A percentile compares a stretch with the other conserved stretches of the same genome.
phyloP scores from a whole-genome alignment of 1,284 basidiomycete genomes.

The Tilletia setariae region DNA sequence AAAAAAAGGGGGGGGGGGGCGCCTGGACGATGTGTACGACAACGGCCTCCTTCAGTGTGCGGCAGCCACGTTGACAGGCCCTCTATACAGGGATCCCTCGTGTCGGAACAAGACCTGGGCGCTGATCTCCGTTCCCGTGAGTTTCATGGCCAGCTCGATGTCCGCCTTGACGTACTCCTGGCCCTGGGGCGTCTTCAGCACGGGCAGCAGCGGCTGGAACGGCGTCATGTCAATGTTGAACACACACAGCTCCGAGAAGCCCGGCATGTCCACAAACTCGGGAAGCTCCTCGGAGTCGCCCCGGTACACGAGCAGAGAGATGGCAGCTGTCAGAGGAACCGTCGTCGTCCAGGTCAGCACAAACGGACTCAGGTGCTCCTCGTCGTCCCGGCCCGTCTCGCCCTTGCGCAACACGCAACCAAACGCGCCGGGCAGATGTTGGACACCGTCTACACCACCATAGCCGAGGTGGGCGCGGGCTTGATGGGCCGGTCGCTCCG shows the following conservation, averaged over 20 bases:
- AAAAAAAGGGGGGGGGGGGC: too few species aligned
- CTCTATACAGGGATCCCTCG: constrained; percentile 21
- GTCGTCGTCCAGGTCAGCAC: constrained; percentile 21
- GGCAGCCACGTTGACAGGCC: constrained; percentile 22
- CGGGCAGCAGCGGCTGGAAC: constrained; percentile 20
- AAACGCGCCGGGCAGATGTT: constrained; percentile 24
- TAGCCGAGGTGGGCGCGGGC: constrained; percentile 18
- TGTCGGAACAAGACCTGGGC: constrained; percentile 20
- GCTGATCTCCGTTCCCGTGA: constrained; percentile 20
- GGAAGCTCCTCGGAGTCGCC: constrained; percentile 20
- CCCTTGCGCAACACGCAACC: constrained; percentile 22
- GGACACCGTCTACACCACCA: constrained; percentile 21
- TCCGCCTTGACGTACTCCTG: constrained; percentile 22
- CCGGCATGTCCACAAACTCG: constrained; percentile 24
- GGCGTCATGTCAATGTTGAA: constrained; percentile 26
- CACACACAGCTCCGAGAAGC: constrained; percentile 22
- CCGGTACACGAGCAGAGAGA: constrained; percentile 22
- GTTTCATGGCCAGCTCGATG: constrained; percentile 21
- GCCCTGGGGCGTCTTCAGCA: constrained; percentile 19
- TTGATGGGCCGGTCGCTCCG: constrained; percentile 14
- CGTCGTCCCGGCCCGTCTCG: constrained; percentile 23
- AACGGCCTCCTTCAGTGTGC: constrained; percentile 12
- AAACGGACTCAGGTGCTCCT: constrained; percentile 23
- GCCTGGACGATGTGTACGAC: too few species aligned
- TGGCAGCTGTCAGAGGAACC: constrained; percentile 21